A percentile compares a stretch with the other conserved stretches of the same genome.
phyloP scores from a whole-genome alignment of 768 basidiomycete genomes.

The Suillus decipiens region DNA sequence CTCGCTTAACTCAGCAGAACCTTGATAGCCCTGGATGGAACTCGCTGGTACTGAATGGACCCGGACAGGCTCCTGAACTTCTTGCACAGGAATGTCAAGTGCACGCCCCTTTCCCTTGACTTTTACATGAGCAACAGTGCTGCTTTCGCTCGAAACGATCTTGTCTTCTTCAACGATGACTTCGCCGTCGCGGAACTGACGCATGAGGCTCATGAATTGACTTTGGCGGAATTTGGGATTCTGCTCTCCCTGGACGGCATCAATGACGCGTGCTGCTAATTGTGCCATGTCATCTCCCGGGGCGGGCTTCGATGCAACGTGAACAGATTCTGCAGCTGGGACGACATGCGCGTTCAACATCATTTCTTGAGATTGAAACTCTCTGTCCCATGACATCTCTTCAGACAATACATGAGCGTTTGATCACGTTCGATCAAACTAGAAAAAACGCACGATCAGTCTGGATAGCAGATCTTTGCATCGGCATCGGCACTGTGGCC shows the following conservation, averaged over 20 bases:
- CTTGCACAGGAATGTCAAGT: conserved; percentile 16
- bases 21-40: conserved; percentile 20
- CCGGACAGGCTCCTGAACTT: conserved; percentile 8
- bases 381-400: conserved; percentile 57
- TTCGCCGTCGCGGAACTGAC: conserved; percentile 76
- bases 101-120: conserved; percentile 74
- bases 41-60: conserved; percentile 8
- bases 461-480: conserved; percentile 28
- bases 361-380: conserved; percentile 60
- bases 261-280: conserved; percentile 76
- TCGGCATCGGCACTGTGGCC: conserved; percentile 18
- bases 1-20: conserved; percentile 19
- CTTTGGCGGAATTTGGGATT: conserved; percentile 88
- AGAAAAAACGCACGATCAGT: conserved; percentile 46
- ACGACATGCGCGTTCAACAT: conserved; percentile 30
- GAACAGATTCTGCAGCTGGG: conserved; percentile 7
- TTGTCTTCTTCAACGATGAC: conserved; percentile 77
- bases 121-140: conserved; percentile 33
- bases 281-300: conserved; percentile 69
- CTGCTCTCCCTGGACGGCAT: conserved; percentile 70
- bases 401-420: neutral
- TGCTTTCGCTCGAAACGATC: conserved; percentile 58
- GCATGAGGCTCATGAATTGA: conserved; percentile 85
- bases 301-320: conserved; percentile 11
- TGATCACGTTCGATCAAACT: neutral